phyloP scores from a whole-genome alignment of 208 protist genomes.

The Trypanosoma mega region DNA sequence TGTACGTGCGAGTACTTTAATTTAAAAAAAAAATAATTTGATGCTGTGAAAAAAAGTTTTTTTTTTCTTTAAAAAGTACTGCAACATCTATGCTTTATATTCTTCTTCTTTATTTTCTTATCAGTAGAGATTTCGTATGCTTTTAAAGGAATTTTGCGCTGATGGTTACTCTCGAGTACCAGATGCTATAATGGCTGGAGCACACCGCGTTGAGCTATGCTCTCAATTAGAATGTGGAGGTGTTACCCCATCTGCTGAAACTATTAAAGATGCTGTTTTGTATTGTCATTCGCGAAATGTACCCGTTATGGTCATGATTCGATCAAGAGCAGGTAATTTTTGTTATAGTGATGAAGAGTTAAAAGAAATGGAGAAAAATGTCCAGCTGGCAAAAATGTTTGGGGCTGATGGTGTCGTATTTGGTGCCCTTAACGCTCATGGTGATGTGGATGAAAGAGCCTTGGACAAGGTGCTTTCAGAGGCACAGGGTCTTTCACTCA shows the following conservation, averaged over 20 bases:
- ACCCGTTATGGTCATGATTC: conserved; percentile 20
- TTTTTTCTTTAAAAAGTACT: neutral
- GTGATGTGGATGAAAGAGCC: conserved; percentile 4
- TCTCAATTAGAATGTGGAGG: conserved; percentile 9
- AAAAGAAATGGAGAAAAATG: conserved; percentile 9
- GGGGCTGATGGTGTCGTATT: conserved; percentile 15
- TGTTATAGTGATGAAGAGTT: conserved; percentile 15
- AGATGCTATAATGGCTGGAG: conserved; percentile 5
- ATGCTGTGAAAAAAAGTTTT: neutral
- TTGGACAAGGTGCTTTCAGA: neutral
- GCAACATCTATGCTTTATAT: no score
- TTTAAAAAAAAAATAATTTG: neutral
- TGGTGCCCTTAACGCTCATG: conserved; percentile 11
- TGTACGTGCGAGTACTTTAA: no score
- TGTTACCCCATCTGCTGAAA: conserved; percentile 6
- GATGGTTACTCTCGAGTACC: conserved; percentile 8
- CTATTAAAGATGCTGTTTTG: conserved; percentile 6
- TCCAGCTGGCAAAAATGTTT: conserved; percentile 5
- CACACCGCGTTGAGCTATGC: conserved; percentile 11
- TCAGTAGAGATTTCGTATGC: neutral
- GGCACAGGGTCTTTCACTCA: conserved; percentile 8
- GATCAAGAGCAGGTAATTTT: conserved; percentile 12
- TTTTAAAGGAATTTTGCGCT: conserved; percentile 23
- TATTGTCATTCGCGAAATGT: conserved; percentile 10
- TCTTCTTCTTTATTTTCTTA: neutral